Percentiles rank a stretch among this genome's conserved stretches.
These are phyloP conservation scores for Microdochium trichocladiopsis DNA, from an alignment of 2,329 filamentous ascomycete genomes.

Conservation along the genomic window DNA sequence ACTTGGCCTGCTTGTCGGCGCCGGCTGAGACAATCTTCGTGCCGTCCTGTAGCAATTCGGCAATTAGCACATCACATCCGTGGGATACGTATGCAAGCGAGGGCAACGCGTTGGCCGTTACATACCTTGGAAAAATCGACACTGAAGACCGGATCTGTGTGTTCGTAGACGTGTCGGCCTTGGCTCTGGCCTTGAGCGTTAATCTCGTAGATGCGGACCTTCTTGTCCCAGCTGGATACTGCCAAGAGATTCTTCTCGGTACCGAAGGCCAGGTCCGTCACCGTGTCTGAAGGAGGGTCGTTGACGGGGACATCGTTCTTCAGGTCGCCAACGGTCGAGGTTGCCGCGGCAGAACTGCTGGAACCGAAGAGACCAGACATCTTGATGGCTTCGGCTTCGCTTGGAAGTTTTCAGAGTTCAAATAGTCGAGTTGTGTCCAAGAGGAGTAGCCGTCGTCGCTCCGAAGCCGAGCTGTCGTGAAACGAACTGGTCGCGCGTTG, in stretches of 20 bases:
- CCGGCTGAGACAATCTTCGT: constrained; percentile 81
- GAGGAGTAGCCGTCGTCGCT: too few relatives aligned
- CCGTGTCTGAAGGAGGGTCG: constrained; percentile 78
- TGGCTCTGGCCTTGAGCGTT: constrained; percentile 68
- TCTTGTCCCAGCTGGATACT: constrained; percentile 94
- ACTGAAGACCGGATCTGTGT: constrained; percentile 77
- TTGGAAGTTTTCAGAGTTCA: not conserved
- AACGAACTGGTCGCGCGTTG: too few relatives aligned
- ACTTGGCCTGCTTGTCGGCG: constrained; percentile 83
- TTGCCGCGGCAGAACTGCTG: constrained; percentile 41
- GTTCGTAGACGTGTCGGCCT: constrained; percentile 80
- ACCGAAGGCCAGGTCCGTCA: constrained; percentile 77
- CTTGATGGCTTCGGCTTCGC: constrained; percentile 8
- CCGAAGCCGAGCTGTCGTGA: too few relatives aligned
- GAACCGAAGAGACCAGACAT: constrained; percentile 62
- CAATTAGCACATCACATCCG: constrained; percentile 1
- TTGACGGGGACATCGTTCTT: constrained; percentile 78
- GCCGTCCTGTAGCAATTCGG: constrained; percentile 61
- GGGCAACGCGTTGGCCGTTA: constrained; percentile 1
- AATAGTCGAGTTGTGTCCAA: not conserved
- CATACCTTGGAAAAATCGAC: constrained; percentile 84
- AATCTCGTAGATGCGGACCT: constrained; percentile 95
- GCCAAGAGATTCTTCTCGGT: constrained; percentile 68
- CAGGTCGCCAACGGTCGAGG: constrained; percentile 80
- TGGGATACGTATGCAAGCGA: not conserved